Conservation (phyloP, 2,329 filamentous ascomycete species). For the Boeremia exigua region DNA sequence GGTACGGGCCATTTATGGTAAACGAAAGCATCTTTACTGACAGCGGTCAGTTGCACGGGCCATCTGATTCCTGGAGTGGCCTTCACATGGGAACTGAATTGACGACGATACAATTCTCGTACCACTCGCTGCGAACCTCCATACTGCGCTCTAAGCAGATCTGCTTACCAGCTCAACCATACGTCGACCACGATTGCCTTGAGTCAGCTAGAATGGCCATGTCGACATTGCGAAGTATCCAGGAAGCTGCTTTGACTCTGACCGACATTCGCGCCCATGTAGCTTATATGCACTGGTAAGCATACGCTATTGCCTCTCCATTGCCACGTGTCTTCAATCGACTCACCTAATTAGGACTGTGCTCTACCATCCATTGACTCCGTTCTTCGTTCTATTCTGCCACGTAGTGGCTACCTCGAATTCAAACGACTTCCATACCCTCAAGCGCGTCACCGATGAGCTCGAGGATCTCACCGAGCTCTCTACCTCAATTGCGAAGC, state of each 20-base stretch:
- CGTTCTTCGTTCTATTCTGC: slow-evolving; percentile 32
- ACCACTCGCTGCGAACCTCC: slow-evolving; percentile 28
- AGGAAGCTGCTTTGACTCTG: slow-evolving; percentile 17
- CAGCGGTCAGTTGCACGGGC: slow-evolving; percentile 15
- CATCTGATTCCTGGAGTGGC: slow-evolving; percentile 23
- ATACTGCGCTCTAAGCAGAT: slow-evolving; percentile 29
- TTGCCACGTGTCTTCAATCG: background rate
- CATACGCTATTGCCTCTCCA: background rate
- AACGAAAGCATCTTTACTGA: background rate
- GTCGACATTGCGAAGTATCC: slow-evolving; percentile 20
- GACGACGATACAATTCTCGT: slow-evolving; percentile 29
- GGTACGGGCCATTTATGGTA: background rate
- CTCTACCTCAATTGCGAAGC: background rate
- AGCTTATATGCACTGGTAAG: slow-evolving; percentile 29
- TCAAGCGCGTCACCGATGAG: slow-evolving; percentile 20
- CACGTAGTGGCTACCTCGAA: slow-evolving; percentile 28
- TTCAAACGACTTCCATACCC: slow-evolving; percentile 18
- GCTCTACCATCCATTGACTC: slow-evolving; percentile 28
- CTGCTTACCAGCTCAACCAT: slow-evolving; percentile 16
- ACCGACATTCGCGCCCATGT: slow-evolving; percentile 21
- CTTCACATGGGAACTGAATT: slow-evolving; percentile 23
- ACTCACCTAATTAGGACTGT: slow-evolving; percentile 22
- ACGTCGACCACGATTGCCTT: slow-evolving; percentile 18
- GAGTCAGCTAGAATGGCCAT: slow-evolving; percentile 26
- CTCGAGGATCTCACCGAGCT: slow-evolving; percentile 24